These are phyloP conservation scores for Ceratocystis huliohia DNA, from an alignment of 2,329 filamentous ascomycete species.

Conservation along the genomic window DNA sequence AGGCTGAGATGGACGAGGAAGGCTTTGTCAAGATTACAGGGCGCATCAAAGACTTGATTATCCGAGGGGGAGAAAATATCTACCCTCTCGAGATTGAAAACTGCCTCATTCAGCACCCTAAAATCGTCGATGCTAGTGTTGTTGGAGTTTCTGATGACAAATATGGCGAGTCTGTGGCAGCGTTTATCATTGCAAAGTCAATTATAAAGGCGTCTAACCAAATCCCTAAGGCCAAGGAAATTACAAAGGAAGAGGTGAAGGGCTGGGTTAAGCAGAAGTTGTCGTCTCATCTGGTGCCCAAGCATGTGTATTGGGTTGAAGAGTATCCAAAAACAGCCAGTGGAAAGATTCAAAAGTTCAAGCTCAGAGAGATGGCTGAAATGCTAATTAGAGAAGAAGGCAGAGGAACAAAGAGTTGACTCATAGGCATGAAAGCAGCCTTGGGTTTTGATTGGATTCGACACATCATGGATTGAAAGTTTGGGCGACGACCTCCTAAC, in stretches of 20 bases:
- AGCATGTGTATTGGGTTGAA: conserved; percentile 74
- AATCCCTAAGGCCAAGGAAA: not conserved
- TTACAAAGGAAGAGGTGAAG: conserved; percentile 41
- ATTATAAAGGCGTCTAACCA: conserved; percentile 24
- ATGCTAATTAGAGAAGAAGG: conserved; percentile 24
- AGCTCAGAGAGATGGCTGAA: conserved; percentile 54
- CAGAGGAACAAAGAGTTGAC: not conserved
- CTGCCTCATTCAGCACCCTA: conserved; percentile 60
- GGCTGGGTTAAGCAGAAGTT: conserved; percentile 60
- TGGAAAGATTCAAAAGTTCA: conserved; percentile 95
- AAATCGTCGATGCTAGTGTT: conserved; percentile 64
- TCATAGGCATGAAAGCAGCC: not conserved
- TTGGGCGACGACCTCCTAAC: not conserved
- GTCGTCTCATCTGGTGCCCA: conserved; percentile 67
- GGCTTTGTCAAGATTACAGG: conserved; percentile 85
- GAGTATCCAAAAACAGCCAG: conserved; percentile 91
- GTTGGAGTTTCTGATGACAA: conserved; percentile 70
- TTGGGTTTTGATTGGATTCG: not conserved
- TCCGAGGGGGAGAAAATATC: conserved; percentile 90
- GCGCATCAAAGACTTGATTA: conserved; percentile 89
- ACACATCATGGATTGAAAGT: not conserved
- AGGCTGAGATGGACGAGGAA: conserved; percentile 68
- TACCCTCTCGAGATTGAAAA: conserved; percentile 90
- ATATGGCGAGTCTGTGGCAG: conserved; percentile 78
- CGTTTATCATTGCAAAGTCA: conserved; percentile 54